Conservation (phyloP, 164 flowering plant species). For the Annona squamosa region DNA sequence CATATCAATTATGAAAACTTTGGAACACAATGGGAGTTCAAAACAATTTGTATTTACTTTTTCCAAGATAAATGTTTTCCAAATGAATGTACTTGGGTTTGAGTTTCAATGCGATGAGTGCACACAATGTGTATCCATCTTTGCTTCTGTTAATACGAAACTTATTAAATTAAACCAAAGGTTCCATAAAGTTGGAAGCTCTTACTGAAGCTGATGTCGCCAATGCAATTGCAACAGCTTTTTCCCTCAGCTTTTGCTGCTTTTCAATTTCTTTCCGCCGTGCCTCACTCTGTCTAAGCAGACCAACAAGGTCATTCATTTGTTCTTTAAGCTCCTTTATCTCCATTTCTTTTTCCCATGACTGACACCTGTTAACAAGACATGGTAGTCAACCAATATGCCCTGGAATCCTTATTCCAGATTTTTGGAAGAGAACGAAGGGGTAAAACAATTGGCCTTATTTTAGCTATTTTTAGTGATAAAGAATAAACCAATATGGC, state of each 20-base stretch:
- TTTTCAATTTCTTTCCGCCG: constrained; percentile 82
- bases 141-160: neutral
- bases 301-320: constrained; percentile 72
- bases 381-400: neutral
- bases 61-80: neutral
- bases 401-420: neutral
- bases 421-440: neutral
- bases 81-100: neutral
- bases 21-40: too few relatives aligned
- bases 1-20: too few relatives aligned
- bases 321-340: constrained; percentile 89
- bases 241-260: constrained; percentile 87
- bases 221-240: constrained; percentile 62
- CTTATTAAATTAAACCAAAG: neutral
- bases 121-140: neutral
- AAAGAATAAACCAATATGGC: neutral
- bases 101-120: neutral
- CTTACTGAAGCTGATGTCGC: constrained; percentile 70
- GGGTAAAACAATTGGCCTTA: neutral
- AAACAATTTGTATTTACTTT: too few relatives aligned
- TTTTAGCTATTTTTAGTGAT: neutral
- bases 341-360: constrained; percentile 81
- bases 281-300: constrained; percentile 73
- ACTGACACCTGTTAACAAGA: constrained; percentile 51
- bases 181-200: neutral